phyloP scores from a whole-genome alignment of 306 rosid species.

The Glycine latifolia region DNA sequence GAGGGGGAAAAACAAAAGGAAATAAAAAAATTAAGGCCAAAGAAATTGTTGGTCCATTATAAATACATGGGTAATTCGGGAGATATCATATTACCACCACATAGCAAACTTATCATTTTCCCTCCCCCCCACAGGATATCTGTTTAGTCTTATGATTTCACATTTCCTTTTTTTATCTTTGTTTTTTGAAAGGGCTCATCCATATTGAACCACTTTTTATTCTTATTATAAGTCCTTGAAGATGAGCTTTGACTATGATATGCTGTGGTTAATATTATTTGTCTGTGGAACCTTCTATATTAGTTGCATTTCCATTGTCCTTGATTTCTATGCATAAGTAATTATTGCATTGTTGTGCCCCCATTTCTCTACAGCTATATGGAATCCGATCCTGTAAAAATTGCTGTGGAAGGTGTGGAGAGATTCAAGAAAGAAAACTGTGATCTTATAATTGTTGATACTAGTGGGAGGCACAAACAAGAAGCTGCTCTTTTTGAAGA shows the following conservation, averaged over 20 bases:
- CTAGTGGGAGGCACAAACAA: conserved; percentile 87
- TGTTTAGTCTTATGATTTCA: conserved; percentile 9
- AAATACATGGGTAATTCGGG: neutral
- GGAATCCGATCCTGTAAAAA: conserved; percentile 81
- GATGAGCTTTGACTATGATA: conserved; percentile 15
- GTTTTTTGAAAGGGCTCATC: neutral
- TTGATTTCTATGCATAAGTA: conserved; percentile 30
- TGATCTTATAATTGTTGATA: conserved; percentile 85
- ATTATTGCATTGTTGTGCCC: conserved; percentile 24
- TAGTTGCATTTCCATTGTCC: conserved; percentile 7
- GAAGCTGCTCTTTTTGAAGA: conserved; percentile 89
- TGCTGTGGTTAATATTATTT: conserved; percentile 16
- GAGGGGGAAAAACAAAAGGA: neutral
- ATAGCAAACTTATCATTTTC: neutral
- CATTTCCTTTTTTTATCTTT: neutral
- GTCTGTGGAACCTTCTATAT: neutral
- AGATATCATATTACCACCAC: neutral
- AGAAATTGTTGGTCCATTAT: neutral
- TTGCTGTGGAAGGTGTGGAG: conserved; percentile 82
- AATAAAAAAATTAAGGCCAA: neutral
- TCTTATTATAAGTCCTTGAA: neutral
- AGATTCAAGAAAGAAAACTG: conserved; percentile 76
- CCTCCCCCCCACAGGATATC: neutral
- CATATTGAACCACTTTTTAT: neutral
- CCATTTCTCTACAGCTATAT: conserved; percentile 58